Evolutionary conservation across 805 yeast genomes (phyloP).

Genomic region (Saccharomycopsis capsularis): DNA sequence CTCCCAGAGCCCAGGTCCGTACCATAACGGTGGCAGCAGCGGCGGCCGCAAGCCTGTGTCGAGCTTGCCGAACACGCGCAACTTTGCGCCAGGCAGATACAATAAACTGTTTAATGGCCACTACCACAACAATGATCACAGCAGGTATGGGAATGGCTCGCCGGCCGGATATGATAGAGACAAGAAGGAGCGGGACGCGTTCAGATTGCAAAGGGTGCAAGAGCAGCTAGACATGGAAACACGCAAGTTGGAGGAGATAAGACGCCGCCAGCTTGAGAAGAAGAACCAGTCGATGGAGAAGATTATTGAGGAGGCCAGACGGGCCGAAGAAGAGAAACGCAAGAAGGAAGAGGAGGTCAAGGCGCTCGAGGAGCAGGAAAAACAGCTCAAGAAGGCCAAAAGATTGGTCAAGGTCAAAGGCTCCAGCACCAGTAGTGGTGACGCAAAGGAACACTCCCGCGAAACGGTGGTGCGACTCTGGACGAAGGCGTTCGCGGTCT

Average conservation of each 20-base stretch:
- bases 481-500: constrained; percentile 51
- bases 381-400: constrained; percentile 23
- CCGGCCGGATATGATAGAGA: background rate
- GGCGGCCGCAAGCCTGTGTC: background rate
- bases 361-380: constrained; percentile 23
- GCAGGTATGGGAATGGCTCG: background rate
- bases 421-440: constrained; percentile 9
- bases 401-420: constrained; percentile 13
- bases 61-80: background rate
- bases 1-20: background rate
- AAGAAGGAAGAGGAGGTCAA: constrained; percentile 24
- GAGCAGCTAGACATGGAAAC: constrained; percentile 28
- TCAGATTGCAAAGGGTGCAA: constrained; percentile 21
- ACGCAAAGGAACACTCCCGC: constrained; percentile 24
- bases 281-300: constrained; percentile 28
- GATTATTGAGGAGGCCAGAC: constrained; percentile 36
- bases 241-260: constrained; percentile 25
- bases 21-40: background rate
- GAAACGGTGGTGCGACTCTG: constrained; percentile 24
- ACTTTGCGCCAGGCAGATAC: background rate
- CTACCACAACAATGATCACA: background rate
- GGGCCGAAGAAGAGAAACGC: constrained; percentile 26
- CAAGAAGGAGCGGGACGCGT: background rate
- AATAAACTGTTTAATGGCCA: no score
- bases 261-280: constrained; percentile 29